Conservation (phyloP, 805 yeast species). For the Candida nitratophila region DNA sequence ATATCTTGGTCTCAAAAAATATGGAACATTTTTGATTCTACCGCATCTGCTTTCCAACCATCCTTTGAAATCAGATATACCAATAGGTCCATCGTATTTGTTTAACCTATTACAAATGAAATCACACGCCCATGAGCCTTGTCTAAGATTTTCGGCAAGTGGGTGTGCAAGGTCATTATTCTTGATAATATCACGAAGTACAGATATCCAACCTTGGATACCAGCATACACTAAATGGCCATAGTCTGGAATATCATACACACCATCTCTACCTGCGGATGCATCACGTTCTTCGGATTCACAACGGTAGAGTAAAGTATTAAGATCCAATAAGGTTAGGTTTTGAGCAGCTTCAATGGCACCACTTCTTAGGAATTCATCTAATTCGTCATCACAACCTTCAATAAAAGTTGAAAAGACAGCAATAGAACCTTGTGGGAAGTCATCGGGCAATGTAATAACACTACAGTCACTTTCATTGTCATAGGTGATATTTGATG, state of each 20-base stretch:
- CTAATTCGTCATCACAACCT: constrained; percentile 59
- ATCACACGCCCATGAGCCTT: constrained; percentile 88
- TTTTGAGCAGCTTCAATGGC: constrained; percentile 66
- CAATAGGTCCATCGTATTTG: constrained; percentile 38
- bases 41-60: constrained; percentile 69
- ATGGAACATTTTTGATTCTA: constrained; percentile 61
- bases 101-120: constrained; percentile 56
- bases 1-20: constrained; percentile 77
- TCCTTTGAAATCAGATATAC: constrained; percentile 46
- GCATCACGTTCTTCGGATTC: constrained; percentile 86
- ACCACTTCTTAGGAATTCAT: constrained; percentile 61
- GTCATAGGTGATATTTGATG: constrained; percentile 40
- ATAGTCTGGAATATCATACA: constrained; percentile 63
- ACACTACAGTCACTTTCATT: constrained; percentile 37
- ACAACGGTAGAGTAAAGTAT: constrained; percentile 66
- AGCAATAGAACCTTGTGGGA: constrained; percentile 90
- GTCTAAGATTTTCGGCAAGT: constrained; percentile 68
- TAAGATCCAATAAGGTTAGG: constrained; percentile 61
- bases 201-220: constrained; percentile 84
- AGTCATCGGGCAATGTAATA: constrained; percentile 51
- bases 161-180: constrained; percentile 81
- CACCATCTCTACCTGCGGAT: constrained; percentile 64
- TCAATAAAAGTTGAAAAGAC: constrained; percentile 67
- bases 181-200: constrained; percentile 52
- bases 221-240: constrained; percentile 85